Evolutionary conservation across 345 rosid genomes (phyloP).

Genomic region (Draba incana): DNA sequence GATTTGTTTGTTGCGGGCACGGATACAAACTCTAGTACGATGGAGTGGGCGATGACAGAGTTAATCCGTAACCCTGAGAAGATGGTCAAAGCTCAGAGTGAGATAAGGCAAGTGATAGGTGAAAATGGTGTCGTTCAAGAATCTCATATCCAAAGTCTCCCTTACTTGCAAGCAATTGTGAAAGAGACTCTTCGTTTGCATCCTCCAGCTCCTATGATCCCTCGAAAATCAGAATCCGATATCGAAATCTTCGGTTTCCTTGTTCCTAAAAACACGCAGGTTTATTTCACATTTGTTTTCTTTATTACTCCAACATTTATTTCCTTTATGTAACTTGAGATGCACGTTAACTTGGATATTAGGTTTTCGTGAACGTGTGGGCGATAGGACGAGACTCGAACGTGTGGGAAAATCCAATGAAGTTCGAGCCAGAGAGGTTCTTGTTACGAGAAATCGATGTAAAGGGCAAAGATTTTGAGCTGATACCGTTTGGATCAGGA

Average conservation of each 20-base stretch:
- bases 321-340: neutral
- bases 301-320: neutral
- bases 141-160: conserved; percentile 32
- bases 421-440: conserved; percentile 46
- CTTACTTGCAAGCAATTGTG: conserved; percentile 47
- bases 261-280: conserved; percentile 24
- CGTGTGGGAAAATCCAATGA: conserved; percentile 41
- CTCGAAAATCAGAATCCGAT: conserved; percentile 39
- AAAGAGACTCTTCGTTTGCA: conserved; percentile 54
- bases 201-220: conserved; percentile 47
- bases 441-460: conserved; percentile 28
- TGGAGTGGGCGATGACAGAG: conserved; percentile 47
- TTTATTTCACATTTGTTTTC: neutral
- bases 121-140: conserved; percentile 41
- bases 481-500: conserved; percentile 38
- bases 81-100: conserved; percentile 35
- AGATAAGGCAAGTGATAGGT: conserved; percentile 40
- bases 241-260: conserved; percentile 25
- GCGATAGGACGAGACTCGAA: conserved; percentile 46
- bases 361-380: conserved; percentile 46
- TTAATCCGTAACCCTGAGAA: conserved; percentile 29
- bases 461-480: conserved; percentile 37
- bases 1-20: conserved; percentile 50
- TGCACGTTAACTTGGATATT: neutral
- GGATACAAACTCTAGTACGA: conserved; percentile 48